A percentile compares a stretch with the other conserved stretches of the same genome.
phyloP scores from a whole-genome alignment of 202 grass and related monocot genomes.

The Carex sylvatica region DNA sequence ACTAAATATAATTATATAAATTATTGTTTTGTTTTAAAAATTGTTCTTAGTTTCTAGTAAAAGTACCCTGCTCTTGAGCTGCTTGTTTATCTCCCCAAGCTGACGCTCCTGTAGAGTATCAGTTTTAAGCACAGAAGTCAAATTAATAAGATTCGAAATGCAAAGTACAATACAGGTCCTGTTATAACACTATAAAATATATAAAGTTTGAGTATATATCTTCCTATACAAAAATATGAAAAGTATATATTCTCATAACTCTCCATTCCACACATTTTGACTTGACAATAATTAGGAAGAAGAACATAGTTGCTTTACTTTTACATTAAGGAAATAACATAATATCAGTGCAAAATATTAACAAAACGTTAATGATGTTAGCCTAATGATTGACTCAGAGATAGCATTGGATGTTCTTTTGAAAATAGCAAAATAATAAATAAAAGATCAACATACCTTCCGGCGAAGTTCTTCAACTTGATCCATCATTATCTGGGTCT shows the following conservation, averaged over 20 bases:
- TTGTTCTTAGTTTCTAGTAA: neutral
- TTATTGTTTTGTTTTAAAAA: neutral
- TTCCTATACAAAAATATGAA: neutral
- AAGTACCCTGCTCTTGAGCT: conserved; percentile 72
- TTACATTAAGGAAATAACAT: neutral
- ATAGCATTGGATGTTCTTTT: neutral
- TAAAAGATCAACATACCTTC: conserved; percentile 43
- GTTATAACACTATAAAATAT: neutral
- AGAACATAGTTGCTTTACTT: neutral
- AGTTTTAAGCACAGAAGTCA: neutral
- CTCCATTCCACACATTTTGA: neutral
- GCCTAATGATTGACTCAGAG: neutral
- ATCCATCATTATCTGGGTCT: conserved; percentile 84
- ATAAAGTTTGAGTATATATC: neutral
- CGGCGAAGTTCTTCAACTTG: conserved; percentile 93
- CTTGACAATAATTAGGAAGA: neutral
- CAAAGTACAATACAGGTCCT: neutral
- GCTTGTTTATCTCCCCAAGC: conserved; percentile 84
- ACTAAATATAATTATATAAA: neutral
- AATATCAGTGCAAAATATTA: neutral
- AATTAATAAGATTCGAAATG: neutral
- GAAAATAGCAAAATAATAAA: neutral
- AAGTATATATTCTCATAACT: neutral
- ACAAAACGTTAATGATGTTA: neutral
- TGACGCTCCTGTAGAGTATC: conserved; percentile 63